Conservation (phyloP, 2,329 filamentous ascomycete species). For the Colletotrichum sp. region DNA sequence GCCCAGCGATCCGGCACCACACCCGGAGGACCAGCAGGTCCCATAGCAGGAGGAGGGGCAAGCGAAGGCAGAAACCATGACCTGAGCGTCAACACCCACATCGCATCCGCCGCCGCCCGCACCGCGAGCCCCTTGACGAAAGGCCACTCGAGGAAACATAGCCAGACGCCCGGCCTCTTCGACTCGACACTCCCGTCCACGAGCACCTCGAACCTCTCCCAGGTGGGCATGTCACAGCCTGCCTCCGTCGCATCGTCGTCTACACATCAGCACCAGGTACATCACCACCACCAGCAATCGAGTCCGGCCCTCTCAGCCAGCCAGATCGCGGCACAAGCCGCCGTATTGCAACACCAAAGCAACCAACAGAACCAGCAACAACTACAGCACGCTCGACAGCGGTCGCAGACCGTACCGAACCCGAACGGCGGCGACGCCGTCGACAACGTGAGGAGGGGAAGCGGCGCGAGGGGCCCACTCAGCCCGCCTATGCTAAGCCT, state of each 20-base stretch:
- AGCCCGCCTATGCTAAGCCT: slow-evolving; percentile 69
- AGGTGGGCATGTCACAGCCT: slow-evolving; percentile 51
- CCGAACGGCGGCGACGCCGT: slow-evolving; percentile 30
- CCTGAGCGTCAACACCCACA: not conserved
- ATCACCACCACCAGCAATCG: slow-evolving; percentile 18
- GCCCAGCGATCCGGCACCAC: slow-evolving; percentile 28
- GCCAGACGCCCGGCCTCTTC: slow-evolving; percentile 78
- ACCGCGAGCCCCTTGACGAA: slow-evolving; percentile 35
- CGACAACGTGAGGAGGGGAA: slow-evolving; percentile 41
- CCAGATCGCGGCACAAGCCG: slow-evolving; percentile 81
- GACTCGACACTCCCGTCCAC: slow-evolving; percentile 74
- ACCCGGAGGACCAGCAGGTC: not conserved
- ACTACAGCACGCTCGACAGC: slow-evolving; percentile 61
- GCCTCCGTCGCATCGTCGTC: slow-evolving; percentile 39
- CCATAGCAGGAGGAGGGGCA: not conserved
- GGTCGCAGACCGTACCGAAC: slow-evolving; percentile 76
- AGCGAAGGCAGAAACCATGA: not conserved
- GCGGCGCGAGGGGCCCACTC: slow-evolving; percentile 54
- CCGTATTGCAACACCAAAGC: slow-evolving; percentile 70
- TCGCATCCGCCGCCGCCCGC: slow-evolving; percentile 31
- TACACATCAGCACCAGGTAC: slow-evolving; percentile 4
- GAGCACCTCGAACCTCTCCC: slow-evolving; percentile 58
- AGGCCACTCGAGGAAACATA: slow-evolving; percentile 67
- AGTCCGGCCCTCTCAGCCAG: slow-evolving; percentile 62
- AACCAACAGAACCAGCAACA: slow-evolving; percentile 35